phyloP scores from a whole-genome alignment of 306 rosid genomes.

The Inga laurina region DNA sequence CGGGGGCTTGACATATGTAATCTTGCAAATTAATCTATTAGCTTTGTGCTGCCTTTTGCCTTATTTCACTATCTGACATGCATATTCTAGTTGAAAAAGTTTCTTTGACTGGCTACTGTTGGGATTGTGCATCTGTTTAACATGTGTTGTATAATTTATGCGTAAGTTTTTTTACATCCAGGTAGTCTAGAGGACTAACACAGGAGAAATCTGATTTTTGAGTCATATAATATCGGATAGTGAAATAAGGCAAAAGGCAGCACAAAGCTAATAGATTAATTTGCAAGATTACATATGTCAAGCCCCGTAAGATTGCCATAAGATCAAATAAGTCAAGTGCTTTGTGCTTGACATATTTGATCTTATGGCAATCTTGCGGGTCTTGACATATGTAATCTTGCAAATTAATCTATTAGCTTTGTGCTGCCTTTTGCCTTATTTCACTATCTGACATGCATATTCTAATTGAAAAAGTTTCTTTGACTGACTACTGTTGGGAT shows the following conservation, averaged over 20 bases:
- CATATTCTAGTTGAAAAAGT: neutral
- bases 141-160: neutral
- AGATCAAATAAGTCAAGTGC: slow-evolving; percentile 3
- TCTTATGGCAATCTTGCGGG: neutral
- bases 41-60: neutral
- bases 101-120: neutral
- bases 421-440: neutral
- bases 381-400: neutral
- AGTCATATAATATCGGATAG: neutral
- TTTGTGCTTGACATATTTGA: neutral
- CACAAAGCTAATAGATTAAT: neutral
- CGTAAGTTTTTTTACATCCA: neutral
- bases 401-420: neutral
- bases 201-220: neutral
- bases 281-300: neutral
- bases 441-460: neutral
- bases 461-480: neutral
- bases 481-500: neutral
- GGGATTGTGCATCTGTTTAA: neutral
- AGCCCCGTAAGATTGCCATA: neutral
- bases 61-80: neutral
- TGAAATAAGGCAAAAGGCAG: neutral
- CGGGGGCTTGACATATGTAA: neutral
- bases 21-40: neutral
- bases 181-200: neutral